Evolutionary conservation across 2,329 filamentous ascomycete species (phyloP).

Genomic region (Cyphellophora europaea): DNA sequence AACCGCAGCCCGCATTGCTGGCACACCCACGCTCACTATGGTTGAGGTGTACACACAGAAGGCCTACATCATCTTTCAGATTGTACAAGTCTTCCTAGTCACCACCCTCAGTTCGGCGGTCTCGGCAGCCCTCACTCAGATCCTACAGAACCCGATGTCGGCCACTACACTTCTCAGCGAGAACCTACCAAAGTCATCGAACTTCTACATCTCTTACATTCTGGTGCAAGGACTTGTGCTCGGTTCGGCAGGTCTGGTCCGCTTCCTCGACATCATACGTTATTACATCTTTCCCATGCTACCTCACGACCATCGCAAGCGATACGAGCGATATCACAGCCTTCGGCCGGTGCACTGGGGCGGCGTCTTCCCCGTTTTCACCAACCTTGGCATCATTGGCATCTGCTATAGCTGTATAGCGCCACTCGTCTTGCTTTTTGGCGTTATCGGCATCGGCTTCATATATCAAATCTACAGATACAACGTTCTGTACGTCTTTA

Average conservation of each 20-base stretch:
- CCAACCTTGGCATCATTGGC: constrained; percentile 69
- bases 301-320: constrained; percentile 57
- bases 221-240: constrained; percentile 73
- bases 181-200: constrained; percentile 79
- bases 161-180: constrained; percentile 59
- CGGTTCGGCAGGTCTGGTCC: constrained; percentile 38
- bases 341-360: constrained; percentile 73
- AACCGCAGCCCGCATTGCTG: constrained; percentile 59
- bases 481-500: constrained; percentile 79
- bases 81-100: constrained; percentile 85
- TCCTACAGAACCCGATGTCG: constrained; percentile 55
- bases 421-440: constrained; percentile 74
- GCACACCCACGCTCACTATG: constrained; percentile 67
- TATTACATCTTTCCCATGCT: constrained; percentile 13
- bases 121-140: constrained; percentile 56
- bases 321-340: constrained; percentile 65
- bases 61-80: constrained; percentile 63
- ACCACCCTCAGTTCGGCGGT: constrained; percentile 69
- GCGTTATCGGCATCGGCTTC: constrained; percentile 63
- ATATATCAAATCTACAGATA: constrained; percentile 85
- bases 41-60: constrained; percentile 87
- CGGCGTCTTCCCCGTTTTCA: constrained; percentile 67
- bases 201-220: constrained; percentile 94
- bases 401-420: constrained; percentile 83
- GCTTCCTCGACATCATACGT: constrained; percentile 44